phyloP scores from a whole-genome alignment of 2,329 filamentous ascomycete genomes.

The Paecilomyces formosus region DNA sequence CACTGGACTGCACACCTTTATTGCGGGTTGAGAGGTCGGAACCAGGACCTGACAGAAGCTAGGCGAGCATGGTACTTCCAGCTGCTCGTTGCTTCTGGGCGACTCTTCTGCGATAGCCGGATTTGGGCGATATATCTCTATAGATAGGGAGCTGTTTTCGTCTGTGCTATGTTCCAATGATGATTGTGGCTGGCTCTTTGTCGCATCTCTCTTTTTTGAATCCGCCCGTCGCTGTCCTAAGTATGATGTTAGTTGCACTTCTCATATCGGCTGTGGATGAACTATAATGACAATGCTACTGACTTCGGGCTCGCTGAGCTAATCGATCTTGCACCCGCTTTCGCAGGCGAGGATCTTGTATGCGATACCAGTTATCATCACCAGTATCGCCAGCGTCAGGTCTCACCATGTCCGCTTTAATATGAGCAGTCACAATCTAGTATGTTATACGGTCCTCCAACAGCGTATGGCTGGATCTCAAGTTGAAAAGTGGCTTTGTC shows the following conservation, averaged over 20 bases:
- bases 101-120: not conserved
- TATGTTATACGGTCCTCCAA: not conserved
- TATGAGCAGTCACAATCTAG: too few species aligned
- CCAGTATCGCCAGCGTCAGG: not conserved
- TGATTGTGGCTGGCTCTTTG: not conserved
- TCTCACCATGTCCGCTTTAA: not conserved
- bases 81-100: not conserved
- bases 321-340: conserved; percentile 35
- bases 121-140: not conserved
- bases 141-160: not conserved
- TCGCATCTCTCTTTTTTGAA: not conserved
- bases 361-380: conserved; percentile 21
- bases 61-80: not conserved
- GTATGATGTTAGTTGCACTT: not conserved
- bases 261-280: not conserved
- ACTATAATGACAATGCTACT: conserved; percentile 3
- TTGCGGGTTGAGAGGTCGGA: not conserved
- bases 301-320: conserved; percentile 31
- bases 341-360: conserved; percentile 28
- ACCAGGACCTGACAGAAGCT: not conserved
- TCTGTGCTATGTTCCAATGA: not conserved
- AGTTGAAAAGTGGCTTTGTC: not conserved
- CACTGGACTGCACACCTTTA: not conserved
- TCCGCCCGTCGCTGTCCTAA: not conserved
- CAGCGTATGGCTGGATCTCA: not conserved